Conservation (phyloP, 1,139 yeast species). For the Nakaseomyces bracarensis region DNA sequence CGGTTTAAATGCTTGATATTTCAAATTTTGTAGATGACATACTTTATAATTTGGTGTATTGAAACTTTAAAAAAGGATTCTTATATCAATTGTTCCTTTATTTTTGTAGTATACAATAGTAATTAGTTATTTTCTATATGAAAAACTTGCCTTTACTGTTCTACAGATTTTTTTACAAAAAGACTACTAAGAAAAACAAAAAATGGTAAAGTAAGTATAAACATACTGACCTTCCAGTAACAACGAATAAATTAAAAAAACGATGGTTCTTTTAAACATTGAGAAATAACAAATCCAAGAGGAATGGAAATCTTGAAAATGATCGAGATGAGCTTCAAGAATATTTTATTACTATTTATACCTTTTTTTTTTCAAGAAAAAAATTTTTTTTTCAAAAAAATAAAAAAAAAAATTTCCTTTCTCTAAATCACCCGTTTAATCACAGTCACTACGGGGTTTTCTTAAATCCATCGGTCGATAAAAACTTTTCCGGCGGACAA, state of each 20-base stretch:
- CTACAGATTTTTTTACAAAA: background rate
- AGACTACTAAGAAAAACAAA: background rate
- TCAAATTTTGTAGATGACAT: background rate
- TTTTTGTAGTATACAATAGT: background rate
- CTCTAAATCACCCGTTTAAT: background rate
- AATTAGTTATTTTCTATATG: too few species aligned
- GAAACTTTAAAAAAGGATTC: background rate
- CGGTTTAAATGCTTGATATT: too few species aligned
- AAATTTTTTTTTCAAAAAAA: background rate
- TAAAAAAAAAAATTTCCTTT: too few species aligned
- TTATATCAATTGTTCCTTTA: background rate
- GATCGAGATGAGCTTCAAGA: constrained; percentile 3
- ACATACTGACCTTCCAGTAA: constrained; percentile 6
- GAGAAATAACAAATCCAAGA: background rate
- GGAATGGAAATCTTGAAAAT: constrained; percentile 1
- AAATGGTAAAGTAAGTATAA: constrained; percentile 1
- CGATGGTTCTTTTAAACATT: constrained; percentile 6
- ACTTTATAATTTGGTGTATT: background rate
- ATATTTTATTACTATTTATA: constrained; percentile 3
- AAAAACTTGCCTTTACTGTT: constrained; percentile 1
- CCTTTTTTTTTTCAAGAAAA: background rate
- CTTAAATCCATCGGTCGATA: constrained; percentile 5
- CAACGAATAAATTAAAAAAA: constrained; percentile 6
- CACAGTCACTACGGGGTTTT: background rate
- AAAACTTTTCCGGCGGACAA: constrained; percentile 6